These are phyloP conservation scores for Cladosporium oxysporum DNA, from an alignment of 2,329 filamentous ascomycete genomes.

Conservation along the genomic window DNA sequence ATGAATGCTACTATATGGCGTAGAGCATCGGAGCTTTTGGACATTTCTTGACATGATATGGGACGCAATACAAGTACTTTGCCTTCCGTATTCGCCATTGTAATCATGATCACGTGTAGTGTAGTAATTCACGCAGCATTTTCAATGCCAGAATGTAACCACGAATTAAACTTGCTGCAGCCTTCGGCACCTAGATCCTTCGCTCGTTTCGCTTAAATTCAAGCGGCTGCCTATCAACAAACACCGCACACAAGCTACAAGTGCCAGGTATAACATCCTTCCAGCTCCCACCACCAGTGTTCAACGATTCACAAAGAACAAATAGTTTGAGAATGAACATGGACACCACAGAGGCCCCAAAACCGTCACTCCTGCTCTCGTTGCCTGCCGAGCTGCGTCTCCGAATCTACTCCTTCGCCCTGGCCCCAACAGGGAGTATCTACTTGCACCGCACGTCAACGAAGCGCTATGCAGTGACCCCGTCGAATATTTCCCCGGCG, in stretches of 20 bases:
- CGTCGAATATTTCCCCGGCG: slow-evolving; percentile 37
- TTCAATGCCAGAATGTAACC: neutral
- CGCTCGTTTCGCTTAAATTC: neutral
- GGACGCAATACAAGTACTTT: no score
- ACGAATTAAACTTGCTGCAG: neutral
- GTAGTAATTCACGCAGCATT: neutral
- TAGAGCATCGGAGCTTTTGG: neutral
- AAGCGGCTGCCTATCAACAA: neutral
- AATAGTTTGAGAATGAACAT: neutral
- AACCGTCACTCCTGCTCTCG: slow-evolving; percentile 23
- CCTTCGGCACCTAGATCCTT: slow-evolving; percentile 8
- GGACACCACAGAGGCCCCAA: neutral
- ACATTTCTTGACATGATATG: neutral
- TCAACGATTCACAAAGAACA: neutral
- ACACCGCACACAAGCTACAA: neutral
- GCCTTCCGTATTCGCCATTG: neutral
- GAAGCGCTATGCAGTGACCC: slow-evolving; percentile 25
- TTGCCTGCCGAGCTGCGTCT: slow-evolving; percentile 41
- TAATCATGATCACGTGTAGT: neutral
- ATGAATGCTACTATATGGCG: neutral
- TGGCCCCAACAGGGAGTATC: slow-evolving; percentile 31
- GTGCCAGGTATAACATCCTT: neutral
- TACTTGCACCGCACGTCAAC: slow-evolving; percentile 25
- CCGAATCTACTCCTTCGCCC: slow-evolving; percentile 37
- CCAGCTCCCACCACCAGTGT: neutral